phyloP scores from a whole-genome alignment of 2,329 filamentous ascomycete species.

The Aspergillus piperis region DNA sequence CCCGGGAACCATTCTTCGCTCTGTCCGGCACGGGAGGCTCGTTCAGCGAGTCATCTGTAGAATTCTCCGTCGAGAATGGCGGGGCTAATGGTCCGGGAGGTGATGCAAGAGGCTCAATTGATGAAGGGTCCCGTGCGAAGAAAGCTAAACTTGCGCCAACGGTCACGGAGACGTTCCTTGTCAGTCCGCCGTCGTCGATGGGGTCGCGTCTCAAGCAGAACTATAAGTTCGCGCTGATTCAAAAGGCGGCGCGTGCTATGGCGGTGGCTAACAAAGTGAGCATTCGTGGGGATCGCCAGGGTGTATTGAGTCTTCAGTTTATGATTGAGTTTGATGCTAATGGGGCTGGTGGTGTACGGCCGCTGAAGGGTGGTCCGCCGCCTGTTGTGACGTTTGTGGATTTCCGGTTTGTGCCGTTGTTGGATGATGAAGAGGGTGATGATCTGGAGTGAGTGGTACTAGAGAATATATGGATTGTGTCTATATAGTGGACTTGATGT shows the following conservation, averaged over 20 bases:
- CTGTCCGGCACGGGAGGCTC: constrained; percentile 65
- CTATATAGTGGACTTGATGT: not conserved
- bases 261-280: constrained; percentile 88
- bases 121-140: constrained; percentile 27
- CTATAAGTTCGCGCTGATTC: constrained; percentile 86
- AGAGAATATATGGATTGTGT: not conserved
- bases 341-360: constrained; percentile 22
- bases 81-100: constrained; percentile 20
- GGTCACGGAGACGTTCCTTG: constrained; percentile 55
- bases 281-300: constrained; percentile 81
- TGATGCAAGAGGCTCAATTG: not conserved
- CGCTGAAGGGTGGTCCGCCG: constrained; percentile 22
- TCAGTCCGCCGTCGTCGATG: constrained; percentile 57
- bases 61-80: constrained; percentile 56
- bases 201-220: constrained; percentile 68
- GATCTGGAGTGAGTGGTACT: not conserved
- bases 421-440: constrained; percentile 41
- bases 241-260: constrained; percentile 89
- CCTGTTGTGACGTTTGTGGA: constrained; percentile 49
- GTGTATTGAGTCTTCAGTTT: constrained; percentile 91
- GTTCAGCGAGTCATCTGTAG: constrained; percentile 61
- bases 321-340: constrained; percentile 84
- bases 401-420: constrained; percentile 49
- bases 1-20: constrained; percentile 67
- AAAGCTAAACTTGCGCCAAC: constrained; percentile 43